phyloP scores from a whole-genome alignment of 164 flowering plant genomes.

The Euptelea pleiosperma region DNA sequence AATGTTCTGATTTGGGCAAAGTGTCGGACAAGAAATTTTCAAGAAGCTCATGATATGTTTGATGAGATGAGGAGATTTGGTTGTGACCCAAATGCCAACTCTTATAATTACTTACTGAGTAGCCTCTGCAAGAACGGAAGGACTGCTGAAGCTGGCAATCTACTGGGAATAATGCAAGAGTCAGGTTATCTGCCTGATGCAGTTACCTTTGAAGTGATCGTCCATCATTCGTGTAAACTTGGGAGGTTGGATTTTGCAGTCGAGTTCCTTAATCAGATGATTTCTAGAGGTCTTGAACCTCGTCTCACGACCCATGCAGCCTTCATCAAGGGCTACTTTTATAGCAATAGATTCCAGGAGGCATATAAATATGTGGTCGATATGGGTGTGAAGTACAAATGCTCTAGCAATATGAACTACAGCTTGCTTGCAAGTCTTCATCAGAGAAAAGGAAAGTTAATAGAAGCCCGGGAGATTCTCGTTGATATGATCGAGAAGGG shows the following conservation, averaged over 20 bases:
- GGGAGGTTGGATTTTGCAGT: conserved; percentile 44
- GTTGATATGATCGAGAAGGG: conserved; percentile 61
- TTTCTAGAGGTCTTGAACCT: conserved; percentile 41
- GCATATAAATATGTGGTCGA: conserved; percentile 47
- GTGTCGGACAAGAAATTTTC: conserved; percentile 38
- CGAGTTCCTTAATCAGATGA: conserved; percentile 42
- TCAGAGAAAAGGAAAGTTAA: conserved; percentile 29
- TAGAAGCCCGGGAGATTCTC: conserved; percentile 44
- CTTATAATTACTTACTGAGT: conserved; percentile 52
- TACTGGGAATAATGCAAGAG: conserved; percentile 44
- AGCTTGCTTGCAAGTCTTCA: conserved; percentile 61
- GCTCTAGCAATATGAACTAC: conserved; percentile 36
- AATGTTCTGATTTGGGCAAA: conserved; percentile 42
- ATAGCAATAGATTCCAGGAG: conserved; percentile 28
- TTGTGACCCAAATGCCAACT: conserved; percentile 32
- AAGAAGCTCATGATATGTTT: conserved; percentile 33
- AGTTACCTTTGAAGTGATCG: conserved; percentile 53
- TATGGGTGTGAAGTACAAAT: conserved; percentile 24
- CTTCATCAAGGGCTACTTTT: conserved; percentile 48
- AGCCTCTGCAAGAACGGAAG: conserved; percentile 41
- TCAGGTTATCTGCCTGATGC: conserved; percentile 41
- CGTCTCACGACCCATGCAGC: conserved; percentile 54
- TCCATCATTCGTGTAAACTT: conserved; percentile 27
- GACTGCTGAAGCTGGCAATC: conserved; percentile 34
- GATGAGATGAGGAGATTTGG: conserved; percentile 45